Percentiles rank a stretch among this genome's conserved stretches.
Evolutionary conservation across 2,329 filamentous ascomycete genomes (phyloP).

Genomic region (Dichotomopilus funicola): DNA sequence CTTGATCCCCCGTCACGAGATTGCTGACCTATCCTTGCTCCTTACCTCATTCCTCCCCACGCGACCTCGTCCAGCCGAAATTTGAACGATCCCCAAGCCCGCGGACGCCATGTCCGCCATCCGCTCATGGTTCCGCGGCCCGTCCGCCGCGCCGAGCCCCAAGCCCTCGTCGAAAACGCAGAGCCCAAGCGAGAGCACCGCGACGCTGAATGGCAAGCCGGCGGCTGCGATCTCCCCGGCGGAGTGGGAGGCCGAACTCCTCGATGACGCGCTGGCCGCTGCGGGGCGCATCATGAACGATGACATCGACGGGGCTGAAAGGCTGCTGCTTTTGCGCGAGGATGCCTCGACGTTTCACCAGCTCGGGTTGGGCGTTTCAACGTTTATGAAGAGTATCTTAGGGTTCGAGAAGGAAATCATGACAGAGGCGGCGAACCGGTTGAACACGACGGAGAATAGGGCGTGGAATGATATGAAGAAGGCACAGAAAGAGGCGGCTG

Average conservation of each 20-base stretch:
- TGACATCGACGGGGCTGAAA: conserved; percentile 79
- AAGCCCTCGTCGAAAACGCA: background rate
- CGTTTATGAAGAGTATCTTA: conserved; percentile 78
- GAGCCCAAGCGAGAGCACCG: conserved; percentile 19
- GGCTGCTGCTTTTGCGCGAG: conserved; percentile 62
- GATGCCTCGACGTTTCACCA: conserved; percentile 82
- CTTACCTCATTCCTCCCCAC: background rate
- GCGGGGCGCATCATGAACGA: conserved; percentile 76
- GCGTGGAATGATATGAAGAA: conserved; percentile 71
- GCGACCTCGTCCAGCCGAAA: background rate
- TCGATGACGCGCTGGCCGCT: conserved; percentile 56
- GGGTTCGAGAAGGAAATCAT: conserved; percentile 91
- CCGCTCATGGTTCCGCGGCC: conserved; percentile 45
- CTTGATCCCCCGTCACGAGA: background rate
- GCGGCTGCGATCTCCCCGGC: conserved; percentile 7
- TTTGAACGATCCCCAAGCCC: background rate
- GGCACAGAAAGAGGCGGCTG: conserved; percentile 55
- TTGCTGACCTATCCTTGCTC: background rate
- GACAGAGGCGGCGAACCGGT: conserved; percentile 66
- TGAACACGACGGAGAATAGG: conserved; percentile 68
- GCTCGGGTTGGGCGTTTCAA: conserved; percentile 72
- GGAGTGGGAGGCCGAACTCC: conserved; percentile 44
- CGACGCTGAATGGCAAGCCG: conserved; percentile 17
- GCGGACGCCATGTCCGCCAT: conserved; percentile 30
- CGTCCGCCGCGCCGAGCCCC: conserved; percentile 23